Base-by-base conservation (phyloP, 805 yeast genomes). In the Myxozyma melibiosi region DNA sequence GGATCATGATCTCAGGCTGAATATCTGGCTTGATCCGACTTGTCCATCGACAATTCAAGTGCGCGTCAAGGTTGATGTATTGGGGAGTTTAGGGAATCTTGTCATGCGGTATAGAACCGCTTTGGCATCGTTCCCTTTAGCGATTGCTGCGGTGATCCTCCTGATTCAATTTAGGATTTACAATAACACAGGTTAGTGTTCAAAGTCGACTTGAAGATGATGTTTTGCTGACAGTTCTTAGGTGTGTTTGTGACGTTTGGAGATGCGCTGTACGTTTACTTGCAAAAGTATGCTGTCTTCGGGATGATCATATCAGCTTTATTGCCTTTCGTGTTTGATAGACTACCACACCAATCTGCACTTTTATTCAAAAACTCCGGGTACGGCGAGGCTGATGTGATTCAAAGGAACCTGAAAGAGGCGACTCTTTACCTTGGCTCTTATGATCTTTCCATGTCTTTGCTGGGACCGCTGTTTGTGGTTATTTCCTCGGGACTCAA, bases 21-120 rank as follows among this genome's bases (percentile, higher is more conserved):
- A 71, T 45, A 42, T 70, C n/a, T 71, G 70, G 65, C 47, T 63
- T 4, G 73, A 70, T 66, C 64, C 67, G 34, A 40, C 58, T 4
- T 49, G 58, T 33, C 55, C 47, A 27, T 37, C 51, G 27, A 46
- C 56, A 24, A 24, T 45, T 39, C 50, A 57, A 4, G 22, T 64
- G 37, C 66, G 67, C 13, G 42, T 76, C n/a, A 66, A 68, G 44
- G 73, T 88, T 14, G 86, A 87, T 69, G 70, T 82, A 68, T 64
- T 80, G 43, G 76, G 78, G 30, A 85, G 92, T 37, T 71, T 91
- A 57, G 85, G 84, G 55, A 76, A 86, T 62, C 71, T 91, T 45
- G 85, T 88, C 3, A 75, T 90, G 64, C 77, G 96, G 54, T 92
- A 87, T 70, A 78, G 99, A 66, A 77, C 92, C 13, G 82, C 88